These are phyloP conservation scores for Entophlyctis luteolus DNA, from an alignment of 192 early-diverging fungal species.

Conservation along the genomic window DNA sequence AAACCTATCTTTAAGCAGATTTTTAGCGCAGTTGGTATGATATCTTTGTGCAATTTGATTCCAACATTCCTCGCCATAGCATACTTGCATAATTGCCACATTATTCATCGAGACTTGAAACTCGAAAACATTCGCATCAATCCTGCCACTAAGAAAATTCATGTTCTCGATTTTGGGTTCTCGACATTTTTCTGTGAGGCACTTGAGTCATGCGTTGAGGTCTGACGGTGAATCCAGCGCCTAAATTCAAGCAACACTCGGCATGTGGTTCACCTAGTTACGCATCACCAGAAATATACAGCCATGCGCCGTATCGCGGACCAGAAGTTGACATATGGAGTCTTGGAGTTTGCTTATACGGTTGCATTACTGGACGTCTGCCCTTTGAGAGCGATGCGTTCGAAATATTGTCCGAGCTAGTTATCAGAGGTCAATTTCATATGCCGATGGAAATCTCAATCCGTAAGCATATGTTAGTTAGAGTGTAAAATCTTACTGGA, in stretches of 20 bases:
- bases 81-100: conserved; percentile 32
- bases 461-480: no score
- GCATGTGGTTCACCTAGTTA: conserved; percentile 42
- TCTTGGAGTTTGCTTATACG: conserved; percentile 36
- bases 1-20: conserved; percentile 29
- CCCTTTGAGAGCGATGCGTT: conserved; percentile 39
- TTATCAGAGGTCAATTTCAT: conserved; percentile 15
- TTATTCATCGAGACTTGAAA: conserved; percentile 44
- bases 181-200: conserved; percentile 28
- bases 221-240: not conserved
- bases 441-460: conserved; percentile 26
- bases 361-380: conserved; percentile 27
- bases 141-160: conserved; percentile 4
- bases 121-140: conserved; percentile 41
- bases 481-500: not conserved
- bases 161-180: conserved; percentile 42
- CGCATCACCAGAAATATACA: conserved; percentile 39
- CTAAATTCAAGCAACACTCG: conserved; percentile 29
- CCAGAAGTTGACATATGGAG: conserved; percentile 37
- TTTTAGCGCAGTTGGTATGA: conserved; percentile 32
- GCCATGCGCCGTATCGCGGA: conserved; percentile 21
- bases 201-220: not conserved
- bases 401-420: conserved; percentile 6
- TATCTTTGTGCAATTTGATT: not conserved
- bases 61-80: not conserved